Evolutionary conservation across 2,329 filamentous ascomycete genomes (phyloP).

Genomic region (Cordyceps militaris): DNA sequence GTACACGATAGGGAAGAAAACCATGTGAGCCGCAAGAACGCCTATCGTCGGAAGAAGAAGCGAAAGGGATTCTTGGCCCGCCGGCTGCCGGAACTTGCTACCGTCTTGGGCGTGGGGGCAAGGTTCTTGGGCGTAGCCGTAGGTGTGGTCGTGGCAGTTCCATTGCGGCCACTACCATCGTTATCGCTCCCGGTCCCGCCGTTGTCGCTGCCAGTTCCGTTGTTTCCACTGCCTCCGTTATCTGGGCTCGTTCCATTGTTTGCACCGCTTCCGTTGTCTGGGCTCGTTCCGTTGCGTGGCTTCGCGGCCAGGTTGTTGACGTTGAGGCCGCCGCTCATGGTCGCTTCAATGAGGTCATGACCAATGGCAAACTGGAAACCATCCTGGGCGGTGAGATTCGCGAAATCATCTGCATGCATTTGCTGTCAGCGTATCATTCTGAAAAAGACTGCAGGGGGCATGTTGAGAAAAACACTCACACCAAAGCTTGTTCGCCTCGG

Average conservation of each 20-base stretch:
- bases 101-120: not conserved
- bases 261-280: not conserved
- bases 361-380: constrained; percentile 19
- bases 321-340: constrained; percentile 9
- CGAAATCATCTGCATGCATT: constrained; percentile 11
- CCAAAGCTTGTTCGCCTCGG: constrained; percentile 20
- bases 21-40: not conserved
- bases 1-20: not conserved
- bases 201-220: not conserved
- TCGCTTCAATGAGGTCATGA: constrained; percentile 19
- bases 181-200: not conserved
- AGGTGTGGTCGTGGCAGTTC: not conserved
- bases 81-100: not conserved
- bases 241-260: not conserved
- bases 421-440: not conserved
- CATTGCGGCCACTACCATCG: not conserved
- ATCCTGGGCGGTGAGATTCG: constrained; percentile 18
- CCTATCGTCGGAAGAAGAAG: not conserved
- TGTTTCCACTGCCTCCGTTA: not conserved
- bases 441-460: not conserved
- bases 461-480: constrained; percentile 16
- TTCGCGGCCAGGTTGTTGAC: not conserved
- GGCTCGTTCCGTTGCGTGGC: not conserved
- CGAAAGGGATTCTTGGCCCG: not conserved
- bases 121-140: not conserved